A percentile compares a stretch with the other conserved stretches of the same genome.
These are phyloP conservation scores for Coemansia sp. DNA, from an alignment of 192 early-diverging fungal species.

Conservation along the genomic window DNA sequence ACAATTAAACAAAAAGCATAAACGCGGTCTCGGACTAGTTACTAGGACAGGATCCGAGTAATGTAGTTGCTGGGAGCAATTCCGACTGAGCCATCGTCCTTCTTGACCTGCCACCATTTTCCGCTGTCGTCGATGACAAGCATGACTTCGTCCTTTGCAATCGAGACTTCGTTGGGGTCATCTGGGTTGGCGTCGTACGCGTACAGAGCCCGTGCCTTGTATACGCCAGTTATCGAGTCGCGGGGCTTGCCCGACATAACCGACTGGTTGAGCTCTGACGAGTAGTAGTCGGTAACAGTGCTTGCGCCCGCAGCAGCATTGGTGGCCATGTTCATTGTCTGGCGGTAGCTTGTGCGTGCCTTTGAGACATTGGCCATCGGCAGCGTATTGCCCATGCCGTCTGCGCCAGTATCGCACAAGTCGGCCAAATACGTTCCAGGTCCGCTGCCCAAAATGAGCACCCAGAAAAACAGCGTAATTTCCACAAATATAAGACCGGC, in stretches of 20 bases:
- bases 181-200: constrained; percentile 83
- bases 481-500: constrained; percentile 55
- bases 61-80: constrained; percentile 91
- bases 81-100: constrained; percentile 74
- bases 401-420: constrained; percentile 40
- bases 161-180: constrained; percentile 89
- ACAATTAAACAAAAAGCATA: not conserved
- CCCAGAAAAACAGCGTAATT: constrained; percentile 63
- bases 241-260: constrained; percentile 40
- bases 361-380: constrained; percentile 25
- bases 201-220: constrained; percentile 70
- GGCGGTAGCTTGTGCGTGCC: constrained; percentile 41
- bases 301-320: constrained; percentile 15
- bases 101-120: constrained; percentile 97
- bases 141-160: constrained; percentile 82
- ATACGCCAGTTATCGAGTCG: constrained; percentile 49
- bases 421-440: constrained; percentile 57
- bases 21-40: not conserved
- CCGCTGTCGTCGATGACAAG: constrained; percentile 88
- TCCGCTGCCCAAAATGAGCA: constrained; percentile 66
- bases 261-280: constrained; percentile 38
- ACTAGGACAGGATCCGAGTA: constrained; percentile 40
- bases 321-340: constrained; percentile 29
- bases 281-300: constrained; percentile 46
- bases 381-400: constrained; percentile 27